Conservation (phyloP, 2,329 filamentous ascomycete genomes). For the Verticillium alfalfae region DNA sequence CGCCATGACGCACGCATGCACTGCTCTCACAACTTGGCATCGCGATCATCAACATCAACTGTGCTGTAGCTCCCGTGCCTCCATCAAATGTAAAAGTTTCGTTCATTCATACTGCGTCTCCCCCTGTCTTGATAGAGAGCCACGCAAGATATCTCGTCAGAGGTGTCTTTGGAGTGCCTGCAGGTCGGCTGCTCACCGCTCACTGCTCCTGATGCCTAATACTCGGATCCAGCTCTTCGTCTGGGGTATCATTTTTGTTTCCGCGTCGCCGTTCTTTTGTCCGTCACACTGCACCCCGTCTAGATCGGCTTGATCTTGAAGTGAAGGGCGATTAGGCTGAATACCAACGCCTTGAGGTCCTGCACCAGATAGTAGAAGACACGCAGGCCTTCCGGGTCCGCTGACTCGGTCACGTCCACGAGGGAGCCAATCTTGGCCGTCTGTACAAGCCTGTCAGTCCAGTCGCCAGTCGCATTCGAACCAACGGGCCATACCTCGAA, state of each 20-base stretch:
- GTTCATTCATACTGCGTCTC: neutral
- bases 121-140: neutral
- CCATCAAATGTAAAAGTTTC: neutral
- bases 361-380: constrained; percentile 99
- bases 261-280: neutral
- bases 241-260: constrained; percentile 18
- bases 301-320: constrained; percentile 90
- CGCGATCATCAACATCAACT: too few species aligned
- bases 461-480: neutral
- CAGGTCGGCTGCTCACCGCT: neutral
- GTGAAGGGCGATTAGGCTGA: constrained; percentile 91
- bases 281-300: constrained; percentile 8
- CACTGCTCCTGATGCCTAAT: neutral
- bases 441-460: constrained; percentile 37
- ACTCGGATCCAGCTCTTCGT: neutral
- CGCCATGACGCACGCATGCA: too few species aligned
- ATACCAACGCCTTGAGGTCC: constrained; percentile 92
- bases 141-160: neutral
- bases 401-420: constrained; percentile 92
- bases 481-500: constrained; percentile 68
- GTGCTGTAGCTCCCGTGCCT: too few species aligned
- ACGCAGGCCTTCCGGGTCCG: constrained; percentile 89
- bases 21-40: too few species aligned
- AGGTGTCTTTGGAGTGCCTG: neutral
- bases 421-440: constrained; percentile 97